Evolutionary conservation across 257 asterid species (phyloP).

Genomic region (Gentiana macrophylla): DNA sequence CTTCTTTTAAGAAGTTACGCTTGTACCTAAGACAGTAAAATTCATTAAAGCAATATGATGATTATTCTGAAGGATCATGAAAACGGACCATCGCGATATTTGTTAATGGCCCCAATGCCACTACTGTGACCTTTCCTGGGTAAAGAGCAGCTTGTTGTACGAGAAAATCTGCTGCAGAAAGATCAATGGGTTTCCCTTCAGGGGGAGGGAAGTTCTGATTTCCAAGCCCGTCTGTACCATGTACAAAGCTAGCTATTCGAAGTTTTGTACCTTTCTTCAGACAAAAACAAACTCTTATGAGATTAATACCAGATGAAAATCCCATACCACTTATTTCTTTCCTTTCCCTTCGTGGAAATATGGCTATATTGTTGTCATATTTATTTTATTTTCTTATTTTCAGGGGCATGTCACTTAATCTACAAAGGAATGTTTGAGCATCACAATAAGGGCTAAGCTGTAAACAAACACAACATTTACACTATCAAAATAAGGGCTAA

Average conservation of each 20-base stretch:
- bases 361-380: too few relatives aligned
- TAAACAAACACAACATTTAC: too few relatives aligned
- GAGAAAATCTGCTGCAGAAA: constrained; percentile 71
- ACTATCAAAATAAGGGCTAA: too few relatives aligned
- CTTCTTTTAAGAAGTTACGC: too few relatives aligned
- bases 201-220: constrained; percentile 97
- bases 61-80: too few relatives aligned
- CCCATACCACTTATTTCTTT: background rate
- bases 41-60: too few relatives aligned
- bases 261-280: constrained; percentile 90
- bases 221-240: constrained; percentile 97
- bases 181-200: constrained; percentile 63
- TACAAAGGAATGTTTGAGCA: too few relatives aligned
- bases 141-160: constrained; percentile 50
- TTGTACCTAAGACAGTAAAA: too few relatives aligned
- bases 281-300: background rate
- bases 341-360: too few relatives aligned
- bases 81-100: constrained; percentile 77
- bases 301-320: constrained; percentile 1
- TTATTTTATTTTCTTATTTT: too few relatives aligned
- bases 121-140: constrained; percentile 88
- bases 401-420: too few relatives aligned
- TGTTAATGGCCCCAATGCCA: constrained; percentile 96
- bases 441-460: too few relatives aligned
- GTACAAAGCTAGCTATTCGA: constrained; percentile 91